Conservation (phyloP, 1,284 basidiomycete genomes). For the Omphalotus olearius region DNA sequence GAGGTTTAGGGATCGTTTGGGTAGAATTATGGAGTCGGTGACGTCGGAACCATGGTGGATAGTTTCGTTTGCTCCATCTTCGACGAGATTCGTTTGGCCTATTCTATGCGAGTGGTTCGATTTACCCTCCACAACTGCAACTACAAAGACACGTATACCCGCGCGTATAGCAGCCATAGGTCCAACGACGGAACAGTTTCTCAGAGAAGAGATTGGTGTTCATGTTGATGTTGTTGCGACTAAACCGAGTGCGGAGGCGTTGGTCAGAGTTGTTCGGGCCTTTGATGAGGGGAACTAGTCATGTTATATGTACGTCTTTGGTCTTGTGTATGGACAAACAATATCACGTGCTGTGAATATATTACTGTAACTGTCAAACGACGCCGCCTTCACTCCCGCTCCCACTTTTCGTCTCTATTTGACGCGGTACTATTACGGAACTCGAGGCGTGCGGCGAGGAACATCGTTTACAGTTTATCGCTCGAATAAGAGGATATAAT, state of each 20-base stretch:
- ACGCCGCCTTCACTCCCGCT: no score
- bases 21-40: not conserved
- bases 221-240: conserved; percentile 48
- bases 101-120: conserved; percentile 42
- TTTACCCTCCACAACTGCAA: no score
- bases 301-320: no score
- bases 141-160: not conserved
- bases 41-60: conserved; percentile 51
- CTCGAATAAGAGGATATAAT: no score
- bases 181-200: conserved; percentile 53
- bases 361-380: no score
- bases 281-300: no score
- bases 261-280: conserved; percentile 26
- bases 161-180: conserved; percentile 57
- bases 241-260: conserved; percentile 52
- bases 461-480: no score
- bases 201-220: conserved; percentile 42
- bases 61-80: conserved; percentile 72
- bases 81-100: conserved; percentile 54
- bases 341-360: no score
- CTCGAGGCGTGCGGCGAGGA: no score
- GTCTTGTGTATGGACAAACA: no score
- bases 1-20: conserved; percentile 32
- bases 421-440: no score
- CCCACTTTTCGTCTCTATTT: no score